Conservation (phyloP, 176 grass and related monocot species). For the Saccharum spontaneum region DNA sequence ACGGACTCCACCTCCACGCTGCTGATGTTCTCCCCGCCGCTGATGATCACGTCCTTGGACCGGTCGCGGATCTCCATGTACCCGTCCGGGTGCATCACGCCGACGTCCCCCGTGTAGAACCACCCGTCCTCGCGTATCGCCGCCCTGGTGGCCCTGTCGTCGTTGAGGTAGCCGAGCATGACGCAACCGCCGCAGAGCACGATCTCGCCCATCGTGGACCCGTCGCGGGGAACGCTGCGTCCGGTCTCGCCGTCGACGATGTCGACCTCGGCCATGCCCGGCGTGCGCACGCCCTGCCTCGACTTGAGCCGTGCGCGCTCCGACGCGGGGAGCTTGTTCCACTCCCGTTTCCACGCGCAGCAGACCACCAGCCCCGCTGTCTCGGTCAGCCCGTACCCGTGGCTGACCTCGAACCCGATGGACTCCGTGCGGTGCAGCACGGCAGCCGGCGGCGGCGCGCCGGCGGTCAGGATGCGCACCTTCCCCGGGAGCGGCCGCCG, state of each 20-base stretch:
- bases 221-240: slow-evolving; percentile 50
- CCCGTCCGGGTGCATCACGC: slow-evolving; percentile 76
- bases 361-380: slow-evolving; percentile 54
- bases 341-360: slow-evolving; percentile 79
- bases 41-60: slow-evolving; percentile 91
- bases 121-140: slow-evolving; percentile 41
- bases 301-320: slow-evolving; percentile 73
- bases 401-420: slow-evolving; percentile 69
- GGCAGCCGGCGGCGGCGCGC: slow-evolving; percentile 68
- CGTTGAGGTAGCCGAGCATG: neutral
- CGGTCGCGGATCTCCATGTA: slow-evolving; percentile 80
- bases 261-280: slow-evolving; percentile 56
- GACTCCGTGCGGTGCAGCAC: slow-evolving; percentile 63
- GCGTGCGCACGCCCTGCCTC: slow-evolving; percentile 62
- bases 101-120: slow-evolving; percentile 83
- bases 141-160: neutral
- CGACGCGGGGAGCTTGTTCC: slow-evolving; percentile 61
- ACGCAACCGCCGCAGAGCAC: neutral
- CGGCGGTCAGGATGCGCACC: slow-evolving; percentile 66
- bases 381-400: slow-evolving; percentile 85
- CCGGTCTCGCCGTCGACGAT: slow-evolving; percentile 56
- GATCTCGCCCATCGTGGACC: slow-evolving; percentile 63
- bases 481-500: slow-evolving; percentile 44
- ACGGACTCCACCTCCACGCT: slow-evolving; percentile 70
- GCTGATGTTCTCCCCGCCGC: slow-evolving; percentile 84